These are phyloP conservation scores for Phascolomyces articulosus DNA, from an alignment of 371 early-diverging fungal species.

Conservation along the genomic window DNA sequence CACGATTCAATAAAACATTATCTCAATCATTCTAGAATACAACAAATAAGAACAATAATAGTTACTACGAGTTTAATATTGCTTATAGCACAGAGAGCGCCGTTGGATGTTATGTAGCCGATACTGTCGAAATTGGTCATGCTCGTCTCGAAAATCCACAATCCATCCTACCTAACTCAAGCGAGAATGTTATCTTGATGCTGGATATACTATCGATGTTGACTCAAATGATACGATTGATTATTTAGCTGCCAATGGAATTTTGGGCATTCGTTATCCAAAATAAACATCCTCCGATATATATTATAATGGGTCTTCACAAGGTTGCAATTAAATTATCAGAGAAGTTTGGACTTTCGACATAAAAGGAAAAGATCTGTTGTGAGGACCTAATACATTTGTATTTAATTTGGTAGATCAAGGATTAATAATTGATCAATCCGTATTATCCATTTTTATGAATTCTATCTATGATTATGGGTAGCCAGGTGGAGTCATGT, in stretches of 20 bases:
- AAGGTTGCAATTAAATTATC: too few species aligned
- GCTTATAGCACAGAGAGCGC: constrained; percentile 65
- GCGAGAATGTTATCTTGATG: constrained; percentile 26
- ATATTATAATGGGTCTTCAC: too few species aligned
- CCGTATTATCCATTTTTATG: constrained; percentile 41
- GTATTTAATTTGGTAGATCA: constrained; percentile 30
- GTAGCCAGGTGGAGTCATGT: constrained; percentile 48
- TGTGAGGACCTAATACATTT: too few species aligned
- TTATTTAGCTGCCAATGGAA: constrained; percentile 20
- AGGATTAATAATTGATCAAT: constrained; percentile 30
- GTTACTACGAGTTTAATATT: constrained; percentile 48
- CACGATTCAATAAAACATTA: constrained; percentile 46
- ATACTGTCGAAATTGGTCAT: constrained; percentile 50
- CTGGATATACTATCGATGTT: constrained; percentile 42
- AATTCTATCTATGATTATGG: constrained; percentile 10
- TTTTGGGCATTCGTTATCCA: constrained; percentile 33
- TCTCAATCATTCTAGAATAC: constrained; percentile 52
- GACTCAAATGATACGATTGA: neutral
- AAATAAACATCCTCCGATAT: constrained; percentile 24
- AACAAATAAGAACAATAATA: neutral
- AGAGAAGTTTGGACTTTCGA: too few species aligned
- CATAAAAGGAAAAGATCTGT: constrained; percentile 6
- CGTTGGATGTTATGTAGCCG: constrained; percentile 56
- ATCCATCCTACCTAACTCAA: constrained; percentile 53
- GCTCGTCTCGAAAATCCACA: constrained; percentile 49